Evolutionary conservation across 768 basidiomycete species (phyloP).

Genomic region (Amanita thiersii): DNA sequence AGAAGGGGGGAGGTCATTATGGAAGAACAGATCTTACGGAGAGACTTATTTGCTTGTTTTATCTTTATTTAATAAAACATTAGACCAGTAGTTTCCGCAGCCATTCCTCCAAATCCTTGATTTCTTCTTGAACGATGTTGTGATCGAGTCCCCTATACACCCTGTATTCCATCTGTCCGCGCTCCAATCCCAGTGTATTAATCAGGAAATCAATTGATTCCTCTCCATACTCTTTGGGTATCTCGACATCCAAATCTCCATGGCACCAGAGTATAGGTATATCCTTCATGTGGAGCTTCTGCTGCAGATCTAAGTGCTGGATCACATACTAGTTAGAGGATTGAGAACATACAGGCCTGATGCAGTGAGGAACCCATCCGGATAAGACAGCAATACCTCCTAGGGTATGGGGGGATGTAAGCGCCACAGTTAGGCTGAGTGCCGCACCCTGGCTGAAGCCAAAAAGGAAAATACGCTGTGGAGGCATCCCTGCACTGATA

Average conservation of each 20-base stretch:
- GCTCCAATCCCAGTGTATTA: conserved; percentile 12
- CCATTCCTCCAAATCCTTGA: conserved; percentile 14
- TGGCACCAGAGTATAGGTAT: conserved; percentile 30
- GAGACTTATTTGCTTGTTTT: too few species aligned
- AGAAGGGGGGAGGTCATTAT: neutral
- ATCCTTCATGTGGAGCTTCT: conserved; percentile 12
- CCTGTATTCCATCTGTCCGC: conserved; percentile 10
- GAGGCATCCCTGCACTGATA: conserved; percentile 18
- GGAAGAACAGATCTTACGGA: neutral
- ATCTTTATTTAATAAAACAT: too few species aligned
- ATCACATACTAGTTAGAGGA: neutral
- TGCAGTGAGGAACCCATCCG: conserved; percentile 26
- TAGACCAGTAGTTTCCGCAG: too few species aligned
- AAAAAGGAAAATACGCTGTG: conserved; percentile 22
- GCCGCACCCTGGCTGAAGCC: conserved; percentile 33
- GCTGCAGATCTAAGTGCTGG: neutral
- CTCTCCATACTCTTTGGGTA: conserved; percentile 22
- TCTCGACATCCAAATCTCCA: conserved; percentile 22
- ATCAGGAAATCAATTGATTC: conserved; percentile 21
- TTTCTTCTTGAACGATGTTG: conserved; percentile 16
- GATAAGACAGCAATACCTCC: conserved; percentile 28
- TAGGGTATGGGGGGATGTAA: conserved; percentile 24
- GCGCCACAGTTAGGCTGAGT: conserved; percentile 20
- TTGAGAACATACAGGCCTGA: conserved; percentile 3
- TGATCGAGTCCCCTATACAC: conserved; percentile 19